phyloP scores from a whole-genome alignment of 495 filamentous ascomycete genomes.

The Mytilinidion resinicola region DNA sequence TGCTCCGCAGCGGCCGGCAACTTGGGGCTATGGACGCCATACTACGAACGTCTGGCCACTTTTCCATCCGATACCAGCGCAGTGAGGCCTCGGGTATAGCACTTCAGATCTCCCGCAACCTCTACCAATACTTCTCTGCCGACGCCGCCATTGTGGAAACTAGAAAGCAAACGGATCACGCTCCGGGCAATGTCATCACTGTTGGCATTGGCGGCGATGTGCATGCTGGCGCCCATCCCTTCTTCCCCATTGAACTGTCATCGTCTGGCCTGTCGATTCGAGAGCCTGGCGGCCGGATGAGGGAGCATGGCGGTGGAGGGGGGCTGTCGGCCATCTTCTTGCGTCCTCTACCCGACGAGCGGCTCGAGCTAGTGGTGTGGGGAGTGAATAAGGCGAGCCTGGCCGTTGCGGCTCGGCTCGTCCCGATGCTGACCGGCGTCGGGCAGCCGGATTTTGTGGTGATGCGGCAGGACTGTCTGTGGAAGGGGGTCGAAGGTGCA shows the following conservation, averaged over 20 bases:
- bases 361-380: slow-evolving; percentile 53
- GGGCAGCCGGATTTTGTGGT: slow-evolving; percentile 55
- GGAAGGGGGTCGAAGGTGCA: slow-evolving; percentile 49
- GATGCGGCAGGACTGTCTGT: slow-evolving; percentile 39
- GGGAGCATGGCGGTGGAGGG: slow-evolving; percentile 14
- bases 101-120: slow-evolving; percentile 52
- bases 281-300: slow-evolving; percentile 10
- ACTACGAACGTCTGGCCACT: slow-evolving; percentile 40
- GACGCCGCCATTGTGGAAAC: slow-evolving; percentile 42
- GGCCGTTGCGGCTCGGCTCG: slow-evolving; percentile 47
- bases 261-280: slow-evolving; percentile 11
- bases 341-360: slow-evolving; percentile 39
- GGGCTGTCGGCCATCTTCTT: slow-evolving; percentile 47
- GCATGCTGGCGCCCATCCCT: slow-evolving; percentile 5
- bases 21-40: slow-evolving; percentile 49
- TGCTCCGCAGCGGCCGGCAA: slow-evolving; percentile 41
- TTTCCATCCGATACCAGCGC: slow-evolving; percentile 40
- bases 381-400: slow-evolving; percentile 43
- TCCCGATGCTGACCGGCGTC: slow-evolving; percentile 52
- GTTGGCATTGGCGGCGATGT: slow-evolving; percentile 24
- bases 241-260: slow-evolving; percentile 17
- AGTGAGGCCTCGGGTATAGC: slow-evolving; percentile 34
- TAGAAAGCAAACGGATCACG: neutral
- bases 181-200: slow-evolving; percentile 31
- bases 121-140: slow-evolving; percentile 54